Percentiles rank a stretch among this genome's conserved stretches.
phyloP scores from a whole-genome alignment of 2,329 filamentous ascomycete genomes.

The Myriosclerotinia curreyana region DNA sequence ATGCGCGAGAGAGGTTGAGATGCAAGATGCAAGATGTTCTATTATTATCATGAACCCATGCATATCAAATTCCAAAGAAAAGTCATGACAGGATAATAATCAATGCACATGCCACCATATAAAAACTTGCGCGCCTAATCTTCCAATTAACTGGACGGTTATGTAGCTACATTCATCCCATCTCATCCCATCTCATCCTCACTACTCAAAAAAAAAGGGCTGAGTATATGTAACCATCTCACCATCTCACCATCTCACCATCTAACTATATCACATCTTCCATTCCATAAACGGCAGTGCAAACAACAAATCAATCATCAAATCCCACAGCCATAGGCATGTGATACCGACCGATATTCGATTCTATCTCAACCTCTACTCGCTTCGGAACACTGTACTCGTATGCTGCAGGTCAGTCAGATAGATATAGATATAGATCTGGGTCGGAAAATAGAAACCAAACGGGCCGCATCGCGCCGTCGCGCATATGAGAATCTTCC shows the following conservation, averaged over 20 bases:
- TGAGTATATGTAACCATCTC: background rate
- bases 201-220: background rate
- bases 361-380: no score
- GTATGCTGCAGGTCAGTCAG: no score
- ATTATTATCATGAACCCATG: conserved; percentile 10
- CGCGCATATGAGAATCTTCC: conserved; percentile 19
- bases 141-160: background rate
- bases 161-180: background rate
- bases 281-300: conserved; percentile 9
- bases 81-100: no score
- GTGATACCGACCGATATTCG: no score
- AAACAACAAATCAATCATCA: conserved; percentile 4
- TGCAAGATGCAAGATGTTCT: conserved; percentile 18
- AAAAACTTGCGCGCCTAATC: conserved; percentile 14
- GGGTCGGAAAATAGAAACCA: conserved; percentile 18
- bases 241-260: no score
- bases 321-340: no score
- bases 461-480: conserved; percentile 11
- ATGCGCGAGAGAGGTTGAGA: no score
- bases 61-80: no score
- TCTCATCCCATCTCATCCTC: no score
- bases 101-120: conserved; percentile 1
- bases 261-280: background rate
- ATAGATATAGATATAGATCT: no score
- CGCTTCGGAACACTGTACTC: conserved; percentile 7